Evolutionary conservation across 805 yeast species (phyloP).

Genomic region (Lipomyces starkeyi): DNA sequence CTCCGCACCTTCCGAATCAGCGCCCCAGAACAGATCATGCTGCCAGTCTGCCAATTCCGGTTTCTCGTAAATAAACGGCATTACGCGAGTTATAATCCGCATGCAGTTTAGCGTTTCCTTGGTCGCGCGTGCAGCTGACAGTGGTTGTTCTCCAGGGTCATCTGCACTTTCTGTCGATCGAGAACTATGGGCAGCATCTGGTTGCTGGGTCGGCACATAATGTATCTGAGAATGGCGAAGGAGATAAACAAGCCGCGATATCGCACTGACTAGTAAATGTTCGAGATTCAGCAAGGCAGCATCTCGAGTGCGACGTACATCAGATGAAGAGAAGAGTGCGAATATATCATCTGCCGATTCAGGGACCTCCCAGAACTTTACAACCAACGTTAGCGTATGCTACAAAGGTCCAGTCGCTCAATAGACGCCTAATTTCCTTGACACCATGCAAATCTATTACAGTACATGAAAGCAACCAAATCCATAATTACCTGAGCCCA

Average conservation of each 20-base stretch:
- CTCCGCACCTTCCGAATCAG: conserved; percentile 17
- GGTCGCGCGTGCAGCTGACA: conserved; percentile 28
- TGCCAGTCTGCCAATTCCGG: conserved; percentile 48
- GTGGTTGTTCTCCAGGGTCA: background rate
- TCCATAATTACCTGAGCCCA: conserved; percentile 48
- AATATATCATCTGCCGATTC: conserved; percentile 62
- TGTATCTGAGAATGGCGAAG: conserved; percentile 25
- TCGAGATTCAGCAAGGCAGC: conserved; percentile 64
- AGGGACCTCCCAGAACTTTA: conserved; percentile 56
- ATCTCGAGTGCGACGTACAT: conserved; percentile 65
- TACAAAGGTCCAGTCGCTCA: background rate
- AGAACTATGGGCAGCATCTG: background rate
- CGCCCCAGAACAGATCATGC: conserved; percentile 55
- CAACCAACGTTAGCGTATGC: conserved; percentile 11
- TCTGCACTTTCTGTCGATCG: background rate
- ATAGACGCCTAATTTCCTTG: background rate
- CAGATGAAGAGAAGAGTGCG: conserved; percentile 60
- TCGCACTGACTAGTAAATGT: conserved; percentile 54
- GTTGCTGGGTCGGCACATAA: conserved; percentile 6
- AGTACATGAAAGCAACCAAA: background rate
- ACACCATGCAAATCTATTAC: background rate
- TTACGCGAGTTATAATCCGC: conserved; percentile 64
- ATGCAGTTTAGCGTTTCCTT: conserved; percentile 62
- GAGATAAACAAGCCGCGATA: conserved; percentile 36
- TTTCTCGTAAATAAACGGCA: conserved; percentile 73